Conservation (phyloP, 129 eudicot species). For the Centrapalus pauciflorus region DNA sequence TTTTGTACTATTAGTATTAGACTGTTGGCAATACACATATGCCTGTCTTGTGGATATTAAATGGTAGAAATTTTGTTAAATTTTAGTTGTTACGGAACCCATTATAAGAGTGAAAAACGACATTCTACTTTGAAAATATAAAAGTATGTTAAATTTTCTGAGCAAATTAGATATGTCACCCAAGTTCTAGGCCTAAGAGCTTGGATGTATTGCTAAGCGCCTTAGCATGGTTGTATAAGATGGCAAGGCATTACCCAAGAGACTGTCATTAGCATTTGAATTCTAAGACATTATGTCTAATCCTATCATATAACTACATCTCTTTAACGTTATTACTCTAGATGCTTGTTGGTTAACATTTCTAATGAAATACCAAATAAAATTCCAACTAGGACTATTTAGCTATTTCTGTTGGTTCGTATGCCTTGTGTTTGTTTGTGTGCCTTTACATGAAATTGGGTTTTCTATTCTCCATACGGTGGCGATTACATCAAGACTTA, state of each 20-base stretch:
- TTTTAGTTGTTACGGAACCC: slow-evolving; percentile 5
- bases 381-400: slow-evolving; percentile 3
- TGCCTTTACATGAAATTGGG: not conserved
- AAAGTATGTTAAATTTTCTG: not conserved
- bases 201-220: slow-evolving; percentile 3
- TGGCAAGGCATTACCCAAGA: not conserved
- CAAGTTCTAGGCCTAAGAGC: slow-evolving; percentile 2
- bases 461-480: not conserved
- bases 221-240: not conserved
- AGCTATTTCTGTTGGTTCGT: not conserved
- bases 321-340: not conserved
- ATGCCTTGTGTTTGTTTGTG: not conserved
- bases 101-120: not conserved
- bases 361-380: slow-evolving; percentile 3
- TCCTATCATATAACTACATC: slow-evolving; percentile 1
- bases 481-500: not conserved
- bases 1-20: slow-evolving; percentile 50
- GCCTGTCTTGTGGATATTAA: slow-evolving; percentile 13
- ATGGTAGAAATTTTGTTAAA: slow-evolving; percentile 16
- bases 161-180: slow-evolving; percentile 1
- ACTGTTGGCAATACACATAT: slow-evolving; percentile 25
- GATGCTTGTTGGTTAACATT: slow-evolving; percentile 1
- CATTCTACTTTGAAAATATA: not conserved
- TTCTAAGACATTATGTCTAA: not conserved
- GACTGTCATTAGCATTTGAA: not conserved